Conservation (phyloP, 108 stramenopile genomes). For the Seminavis robusta region DNA sequence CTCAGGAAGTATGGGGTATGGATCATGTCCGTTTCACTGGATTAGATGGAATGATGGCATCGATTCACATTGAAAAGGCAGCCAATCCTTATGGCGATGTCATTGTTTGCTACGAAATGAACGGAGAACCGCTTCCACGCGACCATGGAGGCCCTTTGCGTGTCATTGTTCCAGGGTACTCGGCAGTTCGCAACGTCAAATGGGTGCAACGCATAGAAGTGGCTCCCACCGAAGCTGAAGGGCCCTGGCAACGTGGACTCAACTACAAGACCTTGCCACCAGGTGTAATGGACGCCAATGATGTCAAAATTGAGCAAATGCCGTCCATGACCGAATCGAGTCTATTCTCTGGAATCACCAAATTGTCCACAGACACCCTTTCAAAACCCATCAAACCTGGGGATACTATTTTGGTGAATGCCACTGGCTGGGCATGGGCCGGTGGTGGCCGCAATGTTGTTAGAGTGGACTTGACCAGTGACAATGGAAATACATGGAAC, state of each 20-base stretch:
- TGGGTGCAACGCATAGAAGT: conserved; percentile 76
- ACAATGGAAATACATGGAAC: conserved; percentile 67
- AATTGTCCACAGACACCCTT: conserved; percentile 26
- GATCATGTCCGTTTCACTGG: conserved; percentile 83
- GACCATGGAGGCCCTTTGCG: conserved; percentile 97
- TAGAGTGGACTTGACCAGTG: conserved; percentile 76
- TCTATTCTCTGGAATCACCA: conserved; percentile 78
- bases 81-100: conserved; percentile 84
- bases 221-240: conserved; percentile 60
- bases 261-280: conserved; percentile 88
- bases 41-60: conserved; percentile 80
- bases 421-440: conserved; percentile 81
- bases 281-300: conserved; percentile 57
- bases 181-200: conserved; percentile 78
- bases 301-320: conserved; percentile 64
- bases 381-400: conserved; percentile 37
- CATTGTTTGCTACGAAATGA: conserved; percentile 97
- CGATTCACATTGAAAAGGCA: conserved; percentile 86
- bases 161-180: conserved; percentile 94
- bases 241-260: conserved; percentile 79
- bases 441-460: conserved; percentile 87
- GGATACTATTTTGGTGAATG: conserved; percentile 54
- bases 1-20: conserved; percentile 29
- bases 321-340: conserved; percentile 68
- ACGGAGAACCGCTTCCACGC: conserved; percentile 82